phyloP scores from a whole-genome alignment of 805 yeast species.

The Blastobotrys chiropterorum region DNA sequence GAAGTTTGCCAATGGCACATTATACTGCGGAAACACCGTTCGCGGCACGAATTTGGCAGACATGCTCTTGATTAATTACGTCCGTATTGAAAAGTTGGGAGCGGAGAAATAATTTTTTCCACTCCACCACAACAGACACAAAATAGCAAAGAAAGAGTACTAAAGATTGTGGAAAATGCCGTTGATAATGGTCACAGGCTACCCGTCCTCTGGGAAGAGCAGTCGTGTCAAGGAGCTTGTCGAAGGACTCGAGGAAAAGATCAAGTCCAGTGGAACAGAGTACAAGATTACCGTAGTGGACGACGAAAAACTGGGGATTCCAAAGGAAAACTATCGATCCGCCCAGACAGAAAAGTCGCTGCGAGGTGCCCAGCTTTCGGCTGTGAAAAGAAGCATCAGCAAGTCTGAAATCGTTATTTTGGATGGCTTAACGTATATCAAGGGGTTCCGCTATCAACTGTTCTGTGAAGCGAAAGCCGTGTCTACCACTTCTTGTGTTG shows the following conservation, averaged over 20 bases:
- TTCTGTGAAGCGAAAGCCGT: slow-evolving; percentile 88
- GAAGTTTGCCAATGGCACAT: slow-evolving; percentile 66
- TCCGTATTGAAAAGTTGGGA: neutral
- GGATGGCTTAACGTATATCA: slow-evolving; percentile 83
- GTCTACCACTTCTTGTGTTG: slow-evolving; percentile 73
- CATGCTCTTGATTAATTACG: neutral
- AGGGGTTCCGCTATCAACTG: slow-evolving; percentile 91
- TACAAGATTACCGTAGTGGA: slow-evolving; percentile 61
- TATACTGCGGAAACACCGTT: slow-evolving; percentile 62
- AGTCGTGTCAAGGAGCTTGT: slow-evolving; percentile 58
- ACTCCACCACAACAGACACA: neutral
- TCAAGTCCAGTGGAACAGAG: slow-evolving; percentile 27
- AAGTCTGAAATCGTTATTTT: slow-evolving; percentile 68
- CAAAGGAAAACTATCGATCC: slow-evolving; percentile 52
- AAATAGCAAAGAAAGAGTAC: neutral
- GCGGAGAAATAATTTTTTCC: neutral
- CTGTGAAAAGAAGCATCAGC: slow-evolving; percentile 75
- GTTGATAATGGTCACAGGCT: slow-evolving; percentile 73
- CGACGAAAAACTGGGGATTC: slow-evolving; percentile 72
- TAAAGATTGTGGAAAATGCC: slow-evolving; percentile 54
- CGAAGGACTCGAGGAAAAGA: slow-evolving; percentile 41
- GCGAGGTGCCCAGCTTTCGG: slow-evolving; percentile 80
- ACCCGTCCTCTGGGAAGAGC: slow-evolving; percentile 80
- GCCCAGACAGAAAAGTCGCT: slow-evolving; percentile 73
- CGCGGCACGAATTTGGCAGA: slow-evolving; percentile 54